Base-by-base conservation (phyloP, 2,329 filamentous ascomycete genomes). In the Pseudogymnoascus sp. region DNA sequence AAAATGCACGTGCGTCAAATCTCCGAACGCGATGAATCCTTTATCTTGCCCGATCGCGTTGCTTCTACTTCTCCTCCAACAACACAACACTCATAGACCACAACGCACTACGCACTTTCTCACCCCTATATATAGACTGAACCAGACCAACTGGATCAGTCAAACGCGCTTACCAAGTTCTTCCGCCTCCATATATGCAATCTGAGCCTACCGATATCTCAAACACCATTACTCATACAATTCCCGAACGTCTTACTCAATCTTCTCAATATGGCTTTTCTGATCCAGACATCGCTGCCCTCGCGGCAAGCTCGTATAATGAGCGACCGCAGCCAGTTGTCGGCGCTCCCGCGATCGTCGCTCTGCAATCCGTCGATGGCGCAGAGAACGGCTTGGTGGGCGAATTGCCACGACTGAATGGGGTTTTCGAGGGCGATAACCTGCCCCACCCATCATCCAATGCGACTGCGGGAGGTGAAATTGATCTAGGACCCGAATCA, bases 141-240 rank as follows among this genome's bases (percentile, higher is more conserved):
- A 33, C 35, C 60, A 53, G 22, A 62, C 19, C 60, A 61, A 62
- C 70, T 70, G 72, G 72, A 67, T 72, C 72, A 74, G 72, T 73
- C 72, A 69, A 66, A 64, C 28, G 50, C 63, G 43, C 41, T 46
- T 65, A 50, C 64, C 41, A 64, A 40, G 56, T 66, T 59, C 62
- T 62, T 31, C 68, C 72, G 74, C 74, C 73, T 74, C 80, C 75
- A 84, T 87, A 82, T 85, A 88, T 88, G 85, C 85, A 86, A 79
- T 79, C 78, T 82, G 82, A 81, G 80, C 78, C 78, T 68, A 71
- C 72, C 70, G 77, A 79, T 73, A 76, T 72, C 79, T 75, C 77
- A 75, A 73, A 77, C 76, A 72, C 72, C 68, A 72, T 71, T 71
- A 73, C 71, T 68, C 76, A 76, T 66, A 70, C 74, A 68, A 66